Conservation (phyloP, 2,329 filamentous ascomycete genomes). For the Alternaria metachromatica region DNA sequence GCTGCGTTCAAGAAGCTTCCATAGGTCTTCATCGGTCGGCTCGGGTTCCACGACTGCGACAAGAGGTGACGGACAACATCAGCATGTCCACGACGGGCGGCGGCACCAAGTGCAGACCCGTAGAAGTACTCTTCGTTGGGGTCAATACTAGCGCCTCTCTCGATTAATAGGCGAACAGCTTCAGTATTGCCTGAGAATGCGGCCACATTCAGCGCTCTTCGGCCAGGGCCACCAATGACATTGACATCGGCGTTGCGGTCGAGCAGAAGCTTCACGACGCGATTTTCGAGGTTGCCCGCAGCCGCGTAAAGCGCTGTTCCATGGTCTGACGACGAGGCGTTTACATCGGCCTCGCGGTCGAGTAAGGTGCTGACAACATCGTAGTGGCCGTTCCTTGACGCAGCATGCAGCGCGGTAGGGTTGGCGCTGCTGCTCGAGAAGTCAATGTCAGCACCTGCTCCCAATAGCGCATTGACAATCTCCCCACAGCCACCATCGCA, state of each 20-base stretch:
- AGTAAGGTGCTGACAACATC: conserved; percentile 25
- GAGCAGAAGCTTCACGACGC: conserved; percentile 19
- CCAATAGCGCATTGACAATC: conserved; percentile 23
- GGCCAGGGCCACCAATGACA: conserved; percentile 11
- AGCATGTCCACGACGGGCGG: conserved; percentile 24
- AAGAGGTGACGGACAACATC: conserved; percentile 27
- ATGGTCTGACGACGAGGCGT: conserved; percentile 11
- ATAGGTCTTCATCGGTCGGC: conserved; percentile 27
- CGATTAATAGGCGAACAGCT: conserved; percentile 21
- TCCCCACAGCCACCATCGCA: conserved; percentile 23
- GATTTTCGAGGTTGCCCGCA: conserved; percentile 12
- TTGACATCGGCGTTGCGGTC: conserved; percentile 23
- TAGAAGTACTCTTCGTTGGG: conserved; percentile 30
- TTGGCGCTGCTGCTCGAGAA: conserved; percentile 4
- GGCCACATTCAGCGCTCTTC: conserved; percentile 26
- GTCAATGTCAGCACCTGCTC: conserved; percentile 23
- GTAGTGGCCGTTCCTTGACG: conserved; percentile 18
- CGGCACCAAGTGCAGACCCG: conserved; percentile 27
- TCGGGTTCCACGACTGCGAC: conserved; percentile 22
- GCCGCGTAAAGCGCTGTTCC: conserved; percentile 28
- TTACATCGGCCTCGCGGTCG: conserved; percentile 19
- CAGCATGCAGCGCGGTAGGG: conserved; percentile 21
- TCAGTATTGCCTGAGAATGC: conserved; percentile 26
- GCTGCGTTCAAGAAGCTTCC: conserved; percentile 26
- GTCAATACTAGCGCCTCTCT: conserved; percentile 25